A percentile compares a stretch with the other conserved stretches of the same genome.
phyloP scores from a whole-genome alignment of 495 filamentous ascomycete species.

The Penicillium bovifimosum region DNA sequence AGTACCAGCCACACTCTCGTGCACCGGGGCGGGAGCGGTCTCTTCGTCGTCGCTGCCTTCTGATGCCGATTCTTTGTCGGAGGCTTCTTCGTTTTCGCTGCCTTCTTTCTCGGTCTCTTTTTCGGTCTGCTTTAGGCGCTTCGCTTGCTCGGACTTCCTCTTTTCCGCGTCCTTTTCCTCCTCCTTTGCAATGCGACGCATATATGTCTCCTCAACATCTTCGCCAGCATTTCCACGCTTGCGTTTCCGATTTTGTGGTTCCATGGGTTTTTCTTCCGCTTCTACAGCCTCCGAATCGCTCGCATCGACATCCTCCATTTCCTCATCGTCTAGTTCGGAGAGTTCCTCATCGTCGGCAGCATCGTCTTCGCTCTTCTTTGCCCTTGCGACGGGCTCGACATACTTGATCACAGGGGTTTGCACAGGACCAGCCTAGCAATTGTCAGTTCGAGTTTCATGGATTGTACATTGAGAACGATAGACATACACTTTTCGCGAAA shows the following conservation, averaged over 20 bases:
- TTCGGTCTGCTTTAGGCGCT: constrained; percentile 20
- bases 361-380: constrained; percentile 29
- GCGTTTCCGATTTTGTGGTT: constrained; percentile 60
- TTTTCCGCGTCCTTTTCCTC: constrained; percentile 46
- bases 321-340: constrained; percentile 37
- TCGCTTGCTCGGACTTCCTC: constrained; percentile 26
- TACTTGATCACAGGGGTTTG: constrained; percentile 51
- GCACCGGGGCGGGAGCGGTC: constrained; percentile 39
- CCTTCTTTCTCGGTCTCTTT: constrained; percentile 11
- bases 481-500: constrained; percentile 74
- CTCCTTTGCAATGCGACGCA: constrained; percentile 62
- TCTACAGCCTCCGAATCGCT: constrained; percentile 29
- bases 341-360: constrained; percentile 38
- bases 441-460: constrained; percentile 7
- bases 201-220: constrained; percentile 75
- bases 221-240: constrained; percentile 67
- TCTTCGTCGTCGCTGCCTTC: constrained; percentile 16
- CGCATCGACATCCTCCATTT: constrained; percentile 41
- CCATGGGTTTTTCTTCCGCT: constrained; percentile 35
- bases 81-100: constrained; percentile 14
- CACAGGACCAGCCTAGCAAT: constrained; percentile 60
- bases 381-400: constrained; percentile 18
- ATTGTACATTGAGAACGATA: constrained; percentile 3
- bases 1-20: constrained; percentile 48
- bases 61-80: constrained; percentile 22